Percentiles rank a stretch among this genome's conserved stretches.
Conservation (phyloP, 1,139 yeast species). For the Maudiozyma humilis region DNA sequence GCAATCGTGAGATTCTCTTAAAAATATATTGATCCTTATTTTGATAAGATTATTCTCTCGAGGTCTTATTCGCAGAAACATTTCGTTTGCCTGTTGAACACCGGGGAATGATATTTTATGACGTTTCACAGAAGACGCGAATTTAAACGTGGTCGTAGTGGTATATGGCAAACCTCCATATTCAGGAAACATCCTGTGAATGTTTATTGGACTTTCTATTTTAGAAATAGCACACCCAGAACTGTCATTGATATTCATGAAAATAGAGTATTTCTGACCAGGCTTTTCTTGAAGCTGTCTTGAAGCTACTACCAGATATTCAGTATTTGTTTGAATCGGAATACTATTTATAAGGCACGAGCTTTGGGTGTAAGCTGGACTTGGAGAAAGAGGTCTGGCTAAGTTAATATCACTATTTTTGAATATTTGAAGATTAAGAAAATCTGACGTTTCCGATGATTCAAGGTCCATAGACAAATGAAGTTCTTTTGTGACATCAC, state of each 20-base stretch:
- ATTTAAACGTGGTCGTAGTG: slow-evolving; percentile 10
- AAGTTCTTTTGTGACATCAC: slow-evolving; percentile 20
- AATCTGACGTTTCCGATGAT: slow-evolving; percentile 20
- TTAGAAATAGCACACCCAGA: neutral
- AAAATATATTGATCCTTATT: slow-evolving; percentile 27
- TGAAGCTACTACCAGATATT: slow-evolving; percentile 34
- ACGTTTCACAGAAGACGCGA: slow-evolving; percentile 11
- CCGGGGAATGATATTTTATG: slow-evolving; percentile 13
- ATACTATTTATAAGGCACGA: slow-evolving; percentile 27
- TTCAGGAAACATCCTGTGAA: slow-evolving; percentile 9
- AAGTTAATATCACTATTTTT: slow-evolving; percentile 30
- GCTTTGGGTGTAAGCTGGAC: slow-evolving; percentile 32
- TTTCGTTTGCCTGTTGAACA: slow-evolving; percentile 11
- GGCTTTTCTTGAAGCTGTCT: slow-evolving; percentile 2
- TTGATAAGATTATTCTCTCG: neutral
- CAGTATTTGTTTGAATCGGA: slow-evolving; percentile 34
- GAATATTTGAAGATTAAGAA: slow-evolving; percentile 31
- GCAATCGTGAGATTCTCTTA: slow-evolving; percentile 15
- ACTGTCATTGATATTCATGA: neutral
- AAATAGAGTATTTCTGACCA: neutral
- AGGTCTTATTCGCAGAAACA: slow-evolving; percentile 16
- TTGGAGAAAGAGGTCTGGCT: slow-evolving; percentile 29
- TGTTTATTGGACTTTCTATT: slow-evolving; percentile 9
- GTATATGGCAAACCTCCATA: slow-evolving; percentile 19
- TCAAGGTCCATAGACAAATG: slow-evolving; percentile 41